These are phyloP conservation scores for Penicillium sp. DNA, from an alignment of 2,329 filamentous ascomycete genomes.

Conservation along the genomic window DNA sequence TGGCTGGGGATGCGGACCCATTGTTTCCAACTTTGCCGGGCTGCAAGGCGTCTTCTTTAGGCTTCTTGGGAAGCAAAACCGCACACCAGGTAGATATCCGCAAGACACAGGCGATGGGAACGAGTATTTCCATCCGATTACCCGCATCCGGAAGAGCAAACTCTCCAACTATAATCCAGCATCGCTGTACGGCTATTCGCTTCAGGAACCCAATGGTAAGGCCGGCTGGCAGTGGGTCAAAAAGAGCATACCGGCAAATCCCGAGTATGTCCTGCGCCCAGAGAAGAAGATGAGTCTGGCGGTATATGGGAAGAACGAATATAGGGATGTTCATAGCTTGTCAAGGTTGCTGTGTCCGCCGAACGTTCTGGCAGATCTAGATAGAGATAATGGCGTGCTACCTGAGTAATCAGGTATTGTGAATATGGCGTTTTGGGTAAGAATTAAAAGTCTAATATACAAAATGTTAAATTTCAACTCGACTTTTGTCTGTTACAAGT, in stretches of 20 bases:
- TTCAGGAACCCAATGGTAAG: background rate
- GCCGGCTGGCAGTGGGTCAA: background rate
- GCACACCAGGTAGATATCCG: background rate
- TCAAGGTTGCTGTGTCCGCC: no score
- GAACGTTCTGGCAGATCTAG: background rate
- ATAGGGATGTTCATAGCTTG: background rate
- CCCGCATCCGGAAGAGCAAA: background rate
- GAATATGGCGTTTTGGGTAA: no score
- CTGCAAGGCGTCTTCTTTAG: background rate
- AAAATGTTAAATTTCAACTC: no score
- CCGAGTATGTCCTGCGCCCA: background rate
- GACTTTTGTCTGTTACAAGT: background rate
- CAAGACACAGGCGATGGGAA: background rate
- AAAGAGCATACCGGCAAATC: background rate
- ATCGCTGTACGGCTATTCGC: background rate
- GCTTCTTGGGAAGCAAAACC: background rate
- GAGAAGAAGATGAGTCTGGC: background rate
- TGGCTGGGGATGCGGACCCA: background rate
- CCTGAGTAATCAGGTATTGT: no score
- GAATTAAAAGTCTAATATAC: no score
- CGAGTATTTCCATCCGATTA: constrained; percentile 2
- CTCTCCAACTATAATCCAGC: background rate
- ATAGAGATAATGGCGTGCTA: background rate
- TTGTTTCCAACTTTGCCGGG: constrained; percentile 1
- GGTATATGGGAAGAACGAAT: background rate